Evolutionary conservation across 495 filamentous ascomycete genomes (phyloP), one percentile per base, ranked within the genome.

Genomic region (Trichoderma parareesei): DNA sequence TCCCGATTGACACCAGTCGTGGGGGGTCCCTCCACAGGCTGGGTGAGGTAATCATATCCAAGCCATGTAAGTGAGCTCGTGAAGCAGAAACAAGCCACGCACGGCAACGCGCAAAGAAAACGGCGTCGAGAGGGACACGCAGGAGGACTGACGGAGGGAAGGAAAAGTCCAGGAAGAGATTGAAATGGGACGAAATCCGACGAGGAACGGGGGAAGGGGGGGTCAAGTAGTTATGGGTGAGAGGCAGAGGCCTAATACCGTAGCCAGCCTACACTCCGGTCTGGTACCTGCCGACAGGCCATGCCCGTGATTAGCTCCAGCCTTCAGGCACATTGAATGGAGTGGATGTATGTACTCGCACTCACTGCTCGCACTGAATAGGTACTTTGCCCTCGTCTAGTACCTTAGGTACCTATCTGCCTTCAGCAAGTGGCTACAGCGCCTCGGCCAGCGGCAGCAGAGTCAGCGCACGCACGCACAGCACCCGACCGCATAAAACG

Each of bases 121-220:
- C 49, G 53, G 38, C 43, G 42, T 38, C 61, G 66, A 64, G 42
- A 41, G 18, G 13, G 60, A 42, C 37, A 16, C n/a, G 35, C 18
- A 20, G 4, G n/a, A 62, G 63, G 62, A 61, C 14, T 8, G 66
- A 64, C 65, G 64, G 68, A 61, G 57, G 64, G 48, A 65, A 64
- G 63, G 62, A 65, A 59, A 59, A 37, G 9, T 41, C 35, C 60
- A 33, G 43, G 65, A 67, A 65, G 9, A 57, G 14, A 44, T 42
- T 35, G 71, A 67, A 69, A 67, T 63, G 68, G 65, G 66, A 65
- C 74, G 67, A 74, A 73, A 66, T 67, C 38, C 73, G 65, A 65
- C 68, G 69, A 67, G 70, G 70, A 66, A 67, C 64, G 62, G 69
- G 66, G 73, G 72, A 68, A 73, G 72, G 76, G 71, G 78, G 77